A percentile compares a stretch with the other conserved stretches of the same genome.
phyloP scores from a whole-genome alignment of 164 flowering plant genomes.

The Liriodendron chinense region DNA sequence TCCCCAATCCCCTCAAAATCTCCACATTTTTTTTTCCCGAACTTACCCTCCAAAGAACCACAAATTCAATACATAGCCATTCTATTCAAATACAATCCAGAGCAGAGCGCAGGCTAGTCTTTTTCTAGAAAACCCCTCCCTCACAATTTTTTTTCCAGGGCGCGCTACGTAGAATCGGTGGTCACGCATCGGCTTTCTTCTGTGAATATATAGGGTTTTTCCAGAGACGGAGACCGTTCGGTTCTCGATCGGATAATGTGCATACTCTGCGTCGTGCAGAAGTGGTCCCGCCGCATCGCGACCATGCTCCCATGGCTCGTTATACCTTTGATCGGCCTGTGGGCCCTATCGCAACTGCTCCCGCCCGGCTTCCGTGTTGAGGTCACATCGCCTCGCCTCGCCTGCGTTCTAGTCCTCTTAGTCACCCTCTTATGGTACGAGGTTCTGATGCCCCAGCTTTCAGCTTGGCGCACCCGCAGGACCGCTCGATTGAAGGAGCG shows the following conservation, averaged over 20 bases:
- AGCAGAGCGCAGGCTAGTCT: neutral
- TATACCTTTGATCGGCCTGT: conserved; percentile 82
- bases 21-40: neutral
- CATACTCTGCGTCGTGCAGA: conserved; percentile 92
- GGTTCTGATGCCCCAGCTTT: conserved; percentile 93
- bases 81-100: neutral
- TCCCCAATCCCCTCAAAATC: neutral
- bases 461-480: conserved; percentile 77
- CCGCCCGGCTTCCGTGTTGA: conserved; percentile 89
- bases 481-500: conserved; percentile 74
- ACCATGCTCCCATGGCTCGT: conserved; percentile 98
- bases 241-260: conserved; percentile 69
- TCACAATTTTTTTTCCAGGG: neutral
- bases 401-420: conserved; percentile 86
- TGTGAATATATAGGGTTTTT: neutral
- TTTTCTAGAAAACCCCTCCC: neutral
- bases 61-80: too few relatives aligned
- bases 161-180: neutral
- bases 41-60: too few relatives aligned
- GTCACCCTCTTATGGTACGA: conserved; percentile 95
- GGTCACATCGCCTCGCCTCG: conserved; percentile 85
- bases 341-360: conserved; percentile 89
- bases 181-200: neutral
- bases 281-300: conserved; percentile 92
- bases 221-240: neutral